A percentile compares a stretch with the other conserved stretches of the same genome.
Conservation (phyloP, 495 filamentous ascomycete species). For the Penicillium canescens region DNA sequence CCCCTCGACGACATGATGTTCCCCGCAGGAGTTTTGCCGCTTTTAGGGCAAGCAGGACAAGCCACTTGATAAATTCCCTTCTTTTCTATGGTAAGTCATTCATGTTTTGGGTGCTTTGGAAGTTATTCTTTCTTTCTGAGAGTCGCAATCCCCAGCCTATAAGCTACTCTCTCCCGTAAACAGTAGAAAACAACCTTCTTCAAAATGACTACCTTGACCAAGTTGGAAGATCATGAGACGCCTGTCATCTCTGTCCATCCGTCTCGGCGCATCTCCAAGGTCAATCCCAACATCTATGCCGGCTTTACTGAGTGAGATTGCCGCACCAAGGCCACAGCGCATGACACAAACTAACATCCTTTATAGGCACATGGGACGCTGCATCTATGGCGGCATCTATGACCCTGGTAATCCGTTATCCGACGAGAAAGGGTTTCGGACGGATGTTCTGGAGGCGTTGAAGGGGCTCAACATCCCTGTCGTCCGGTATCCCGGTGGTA, state of each 20-base stretch:
- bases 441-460: constrained; percentile 69
- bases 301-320: constrained; percentile 68
- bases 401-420: constrained; percentile 69
- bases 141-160: too few species aligned
- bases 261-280: constrained; percentile 60
- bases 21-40: constrained; percentile 34
- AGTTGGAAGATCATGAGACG: constrained; percentile 54
- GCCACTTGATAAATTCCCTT: not conserved
- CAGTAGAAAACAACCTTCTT: not conserved
- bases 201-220: constrained; percentile 69
- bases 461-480: constrained; percentile 72
- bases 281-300: constrained; percentile 72
- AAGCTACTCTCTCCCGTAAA: not conserved
- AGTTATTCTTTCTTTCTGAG: not conserved
- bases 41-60: constrained; percentile 5
- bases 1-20: not conserved
- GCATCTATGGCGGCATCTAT: constrained; percentile 84
- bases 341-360: constrained; percentile 11
- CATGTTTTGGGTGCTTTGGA: not conserved
- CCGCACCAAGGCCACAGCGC: too few species aligned
- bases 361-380: constrained; percentile 74
- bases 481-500: constrained; percentile 77
- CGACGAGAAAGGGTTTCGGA: constrained; percentile 73
- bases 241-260: constrained; percentile 63
- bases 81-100: not conserved